phyloP scores from a whole-genome alignment of 2,329 filamentous ascomycete genomes.

The Tolypocladium tundrense region DNA sequence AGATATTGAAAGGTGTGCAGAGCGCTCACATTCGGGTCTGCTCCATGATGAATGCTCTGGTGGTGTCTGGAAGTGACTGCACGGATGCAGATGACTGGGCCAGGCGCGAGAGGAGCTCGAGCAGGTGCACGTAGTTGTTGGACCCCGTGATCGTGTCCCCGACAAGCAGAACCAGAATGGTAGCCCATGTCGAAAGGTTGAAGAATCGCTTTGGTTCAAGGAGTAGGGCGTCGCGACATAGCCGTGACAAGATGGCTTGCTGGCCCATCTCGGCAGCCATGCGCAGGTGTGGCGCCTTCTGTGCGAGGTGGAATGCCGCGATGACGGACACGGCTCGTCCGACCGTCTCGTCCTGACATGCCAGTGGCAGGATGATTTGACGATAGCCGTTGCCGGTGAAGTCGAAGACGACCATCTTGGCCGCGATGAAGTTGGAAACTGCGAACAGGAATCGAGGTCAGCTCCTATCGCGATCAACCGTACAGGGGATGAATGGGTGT shows the following conservation, averaged over 20 bases:
- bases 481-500: too few relatives aligned
- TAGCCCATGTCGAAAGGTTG: slow-evolving; percentile 24
- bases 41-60: slow-evolving; percentile 17
- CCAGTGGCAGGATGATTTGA: slow-evolving; percentile 27
- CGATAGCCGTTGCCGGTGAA: slow-evolving; percentile 25
- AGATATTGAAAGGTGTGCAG: too few relatives aligned
- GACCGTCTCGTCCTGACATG: slow-evolving; percentile 22
- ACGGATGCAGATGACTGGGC: slow-evolving; percentile 11
- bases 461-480: neutral
- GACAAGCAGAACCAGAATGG: slow-evolving; percentile 25
- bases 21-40: slow-evolving; percentile 20
- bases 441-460: neutral
- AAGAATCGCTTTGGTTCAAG: slow-evolving; percentile 19
- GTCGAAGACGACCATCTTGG: slow-evolving; percentile 29
- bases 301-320: slow-evolving; percentile 26
- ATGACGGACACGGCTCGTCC: slow-evolving; percentile 26
- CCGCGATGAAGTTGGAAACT: slow-evolving; percentile 26
- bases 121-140: slow-evolving; percentile 23
- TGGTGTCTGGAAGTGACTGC: slow-evolving; percentile 4
- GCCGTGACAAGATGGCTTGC: slow-evolving; percentile 21
- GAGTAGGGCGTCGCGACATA: slow-evolving; percentile 20
- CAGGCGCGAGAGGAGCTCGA: slow-evolving; percentile 24
- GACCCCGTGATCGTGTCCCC: slow-evolving; percentile 30
- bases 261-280: slow-evolving; percentile 22
- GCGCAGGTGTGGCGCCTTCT: slow-evolving; percentile 18